These are phyloP conservation scores for Aegilops umbellulata DNA, from an alignment of 176 grass and related monocot species.

Conservation along the genomic window DNA sequence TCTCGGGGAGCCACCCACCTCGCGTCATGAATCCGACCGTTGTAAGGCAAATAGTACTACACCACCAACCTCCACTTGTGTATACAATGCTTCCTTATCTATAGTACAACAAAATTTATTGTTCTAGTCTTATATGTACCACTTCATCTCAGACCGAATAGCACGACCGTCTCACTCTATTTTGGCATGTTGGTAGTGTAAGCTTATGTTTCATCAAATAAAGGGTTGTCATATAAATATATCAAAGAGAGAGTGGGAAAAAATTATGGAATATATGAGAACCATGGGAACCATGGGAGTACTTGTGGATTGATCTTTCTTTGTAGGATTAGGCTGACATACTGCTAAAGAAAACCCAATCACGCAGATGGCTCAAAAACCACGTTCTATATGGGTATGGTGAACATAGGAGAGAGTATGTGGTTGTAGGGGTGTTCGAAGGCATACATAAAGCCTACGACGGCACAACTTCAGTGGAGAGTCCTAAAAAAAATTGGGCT, in stretches of 20 bases:
- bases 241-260: not conserved
- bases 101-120: not conserved
- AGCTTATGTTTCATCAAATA: not conserved
- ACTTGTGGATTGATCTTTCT: not conserved
- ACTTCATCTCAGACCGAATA: not conserved
- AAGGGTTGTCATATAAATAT: not conserved
- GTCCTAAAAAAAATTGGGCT: no score
- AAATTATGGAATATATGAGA: not conserved
- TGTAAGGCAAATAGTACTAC: not conserved
- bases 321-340: no score
- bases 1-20: no score
- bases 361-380: no score
- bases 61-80: not conserved
- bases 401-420: no score
- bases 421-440: no score
- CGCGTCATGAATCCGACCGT: no score
- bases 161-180: not conserved
- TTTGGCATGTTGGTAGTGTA: not conserved
- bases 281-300: not conserved
- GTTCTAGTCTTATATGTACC: not conserved
- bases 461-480: no score
- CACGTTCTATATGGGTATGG: no score
- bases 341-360: no score
- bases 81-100: not conserved
- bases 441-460: no score